These are phyloP conservation scores for Trichophyton equinum DNA, from an alignment of 2,329 filamentous ascomycete species.

Conservation along the genomic window DNA sequence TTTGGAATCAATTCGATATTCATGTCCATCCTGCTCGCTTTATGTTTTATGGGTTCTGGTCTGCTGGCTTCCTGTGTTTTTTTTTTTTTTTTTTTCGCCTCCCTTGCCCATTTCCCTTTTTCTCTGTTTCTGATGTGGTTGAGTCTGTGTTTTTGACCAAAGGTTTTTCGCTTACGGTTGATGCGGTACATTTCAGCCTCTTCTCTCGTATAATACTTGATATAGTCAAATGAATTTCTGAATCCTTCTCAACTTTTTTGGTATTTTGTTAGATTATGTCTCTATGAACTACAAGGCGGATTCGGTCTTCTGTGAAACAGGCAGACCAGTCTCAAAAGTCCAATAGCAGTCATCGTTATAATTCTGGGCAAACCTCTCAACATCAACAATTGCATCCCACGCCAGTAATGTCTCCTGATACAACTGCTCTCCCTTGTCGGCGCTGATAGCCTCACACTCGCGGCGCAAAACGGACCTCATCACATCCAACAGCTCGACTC, in stretches of 20 bases:
- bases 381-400: too few species aligned
- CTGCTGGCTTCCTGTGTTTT: not conserved
- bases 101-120: not conserved
- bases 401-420: too few species aligned
- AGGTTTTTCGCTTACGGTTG: not conserved
- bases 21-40: not conserved
- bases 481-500: constrained; percentile 13
- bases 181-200: not conserved
- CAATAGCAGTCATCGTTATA: too few species aligned
- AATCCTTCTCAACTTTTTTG: too few species aligned
- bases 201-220: not conserved
- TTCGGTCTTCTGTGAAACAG: too few species aligned
- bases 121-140: not conserved
- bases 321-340: too few species aligned
- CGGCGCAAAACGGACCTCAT: constrained; percentile 13
- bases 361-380: too few species aligned
- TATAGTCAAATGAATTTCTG: too few species aligned
- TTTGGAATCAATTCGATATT: not conserved
- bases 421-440: constrained; percentile 5
- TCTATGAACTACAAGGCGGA: too few species aligned
- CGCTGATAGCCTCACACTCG: constrained; percentile 10
- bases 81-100: not conserved
- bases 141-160: not conserved
- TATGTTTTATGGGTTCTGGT: not conserved
- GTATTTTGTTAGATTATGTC: too few species aligned